Evolutionary conservation across 805 yeast genomes (phyloP), one percentile per base, ranked within the genome.

Genomic region (Cyberlindnera amylophila): DNA sequence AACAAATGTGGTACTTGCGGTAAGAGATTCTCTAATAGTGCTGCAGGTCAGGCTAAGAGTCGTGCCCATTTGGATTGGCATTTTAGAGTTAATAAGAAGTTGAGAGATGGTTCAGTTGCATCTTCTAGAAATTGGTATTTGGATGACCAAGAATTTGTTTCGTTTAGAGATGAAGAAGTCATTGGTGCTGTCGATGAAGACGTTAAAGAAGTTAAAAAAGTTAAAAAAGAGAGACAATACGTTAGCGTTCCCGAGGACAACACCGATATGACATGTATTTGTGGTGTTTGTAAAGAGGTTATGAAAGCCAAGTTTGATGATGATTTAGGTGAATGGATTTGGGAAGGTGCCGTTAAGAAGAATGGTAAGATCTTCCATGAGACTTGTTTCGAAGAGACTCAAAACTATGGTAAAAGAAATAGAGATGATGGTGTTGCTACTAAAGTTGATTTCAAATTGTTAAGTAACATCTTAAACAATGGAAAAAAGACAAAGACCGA

Each of bases 51-150:
- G 30, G 63, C 63, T 6, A 64, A 65, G 36, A 75, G 75, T 45
- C 76, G 81, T 39, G 71, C 77, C 14, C 99, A 93, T 64, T 67
- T 88, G 51, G 99, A 91, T 63, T 91, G 97, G 97, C 98, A 91
- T 68, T 89, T 88, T 69, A 76, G 98, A 54, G 84, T 87, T 34
- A 91, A 88, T 62, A 87, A 86, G 59, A 81, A 84, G 54, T 69
- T 86, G 36, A 76, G 78, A 34, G 75, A 71, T 43, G 74, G 75
- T 23, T 57, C 60, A 21, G 50, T 57, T 32, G 80, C 82, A 34
- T 90, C 86, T 58, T 81, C 86, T 32, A 69, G 97, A 54, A 75
- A 81, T 52, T 90, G 96, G 95, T 90, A 81, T 60, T 64, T 89
- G 46, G 80, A 79, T 47, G 84, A 78, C 48, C 69, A 71, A 18